Base-by-base conservation (phyloP, 768 basidiomycete genomes). In the Tricholoma terreum region DNA sequence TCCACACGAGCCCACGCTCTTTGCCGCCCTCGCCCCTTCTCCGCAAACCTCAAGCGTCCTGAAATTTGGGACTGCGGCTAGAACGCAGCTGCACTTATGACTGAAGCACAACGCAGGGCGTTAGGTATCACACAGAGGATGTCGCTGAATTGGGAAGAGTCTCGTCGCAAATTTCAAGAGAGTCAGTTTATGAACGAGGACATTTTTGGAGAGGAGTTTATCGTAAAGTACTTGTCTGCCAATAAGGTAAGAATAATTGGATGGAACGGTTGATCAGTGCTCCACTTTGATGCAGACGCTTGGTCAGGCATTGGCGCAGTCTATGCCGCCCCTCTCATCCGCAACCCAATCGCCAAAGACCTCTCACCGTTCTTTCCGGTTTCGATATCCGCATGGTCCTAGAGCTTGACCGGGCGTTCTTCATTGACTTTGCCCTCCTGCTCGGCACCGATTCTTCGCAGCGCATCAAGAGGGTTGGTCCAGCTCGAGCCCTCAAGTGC, bases 371-470 rank as follows among this genome's bases (percentile, higher is more conserved):
- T 51, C 77, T 94, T 50, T 83, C 81, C 14, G 91, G 90, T 4
- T 61, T 78, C 1, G 79, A 85, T 3, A 75, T 94, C 17, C 88
- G 86, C 8, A 58, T 70, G 0, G 74, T 73, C 6, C 80, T 93
- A 34, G 67, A 75, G 10, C 81, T 97, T 24, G 73, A 81, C 61
- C 79, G 78, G 7, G 65, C 75, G 0, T 68, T 81, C 50, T 94
- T 82, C 70, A 69, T 96, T 63, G 94, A 97, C 72, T 94, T 96
- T 70, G 86, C 84, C 0, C 82, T 96, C 51, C 78, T 97, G 6
- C 80, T 94, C 8, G 94, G 94, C 10, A 96, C 94, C 2, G 94
- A 97, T 71, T 95, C 96, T 63, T 87, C 91, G 0, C 84, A 87
- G 46, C 84, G 94, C 4, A 90, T 97, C 57, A 88, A 83, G 55